Base-by-base conservation (phyloP, 306 rosid genomes). In the Nissolia schottii region DNA sequence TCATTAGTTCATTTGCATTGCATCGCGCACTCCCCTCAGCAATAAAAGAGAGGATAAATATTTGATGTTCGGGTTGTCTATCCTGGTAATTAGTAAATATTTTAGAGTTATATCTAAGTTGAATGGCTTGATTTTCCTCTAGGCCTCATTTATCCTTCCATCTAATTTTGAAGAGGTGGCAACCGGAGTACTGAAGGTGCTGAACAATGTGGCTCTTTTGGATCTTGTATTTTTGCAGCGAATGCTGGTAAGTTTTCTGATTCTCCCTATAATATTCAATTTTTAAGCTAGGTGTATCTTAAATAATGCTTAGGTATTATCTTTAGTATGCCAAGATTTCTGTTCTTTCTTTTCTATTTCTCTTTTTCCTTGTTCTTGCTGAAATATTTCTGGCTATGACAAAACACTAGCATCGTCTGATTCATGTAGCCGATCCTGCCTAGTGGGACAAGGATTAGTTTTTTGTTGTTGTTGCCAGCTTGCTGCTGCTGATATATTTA, bases 151-250 rank as follows among this genome's bases (percentile, higher is more conserved):
- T 82, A 73, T 81, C 82, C 98, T 94, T 80, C 98, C 98, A 28
- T 91, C 95, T 58, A 94, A 94, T 89, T 94, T 94, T 87, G 98
- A 94, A 80, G 98, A 94, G 86, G 97, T 87, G 74, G 97, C 98
- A 37, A 77, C 94, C 63, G 96, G 97, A 82, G 96, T 94, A 49
- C 84, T 94, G 82, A 94, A 94, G 88, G 98, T 94, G 84, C 76
- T 94, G 81, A 94, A 94, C 75, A 91, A 94, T 70, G 89, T 94
- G 81, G 97, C 98, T 53, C 85, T 86, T 66, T 75, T 94, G 96
- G 95, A 94, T 88, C 90, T 89, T 35, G 85, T 85, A 70, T 94
- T 91, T 76, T 74, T 94, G 87, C 98, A 94, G 86, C 82, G 73
- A 79, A 89, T 87, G 97, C 95, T 94, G 40, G 98, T 94, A 69